phyloP scores from a whole-genome alignment of 2,329 filamentous ascomycete genomes.

The Trichoderma cornu-damae region DNA sequence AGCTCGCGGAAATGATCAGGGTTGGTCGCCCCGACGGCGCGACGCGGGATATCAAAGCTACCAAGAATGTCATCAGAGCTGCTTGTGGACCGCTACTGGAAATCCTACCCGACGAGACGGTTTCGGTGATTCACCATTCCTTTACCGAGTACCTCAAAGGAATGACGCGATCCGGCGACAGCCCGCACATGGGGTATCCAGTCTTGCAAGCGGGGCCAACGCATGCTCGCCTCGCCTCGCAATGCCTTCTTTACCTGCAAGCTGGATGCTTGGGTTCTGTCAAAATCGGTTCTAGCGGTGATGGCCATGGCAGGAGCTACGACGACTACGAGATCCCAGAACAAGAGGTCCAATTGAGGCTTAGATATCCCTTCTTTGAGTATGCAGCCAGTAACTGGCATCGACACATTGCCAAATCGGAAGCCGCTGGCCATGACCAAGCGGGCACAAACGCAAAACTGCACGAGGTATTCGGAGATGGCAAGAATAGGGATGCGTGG shows the following conservation, averaged over 20 bases:
- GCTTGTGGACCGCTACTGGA: constrained; percentile 42
- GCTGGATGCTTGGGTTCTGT: constrained; percentile 19
- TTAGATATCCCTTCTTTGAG: constrained; percentile 27
- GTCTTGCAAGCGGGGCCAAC: constrained; percentile 21
- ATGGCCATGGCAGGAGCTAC: background rate
- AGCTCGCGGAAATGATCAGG: constrained; percentile 35
- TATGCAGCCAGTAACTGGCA: constrained; percentile 32
- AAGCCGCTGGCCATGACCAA: constrained; percentile 21
- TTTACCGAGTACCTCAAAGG: constrained; percentile 43
- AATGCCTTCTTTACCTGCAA: constrained; percentile 24
- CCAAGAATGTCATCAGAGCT: constrained; percentile 36
- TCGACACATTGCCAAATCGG: constrained; percentile 25
- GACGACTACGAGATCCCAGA: background rate
- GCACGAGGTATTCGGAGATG: constrained; percentile 17
- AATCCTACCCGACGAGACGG: constrained; percentile 40
- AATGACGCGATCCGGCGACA: constrained; percentile 16
- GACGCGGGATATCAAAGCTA: constrained; percentile 23
- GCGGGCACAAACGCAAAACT: constrained; percentile 15
- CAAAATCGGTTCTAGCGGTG: background rate
- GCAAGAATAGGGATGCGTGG: constrained; percentile 16
- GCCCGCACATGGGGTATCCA: constrained; percentile 18
- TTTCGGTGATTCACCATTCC: constrained; percentile 44
- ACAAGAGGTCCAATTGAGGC: constrained; percentile 8
- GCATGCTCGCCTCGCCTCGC: constrained; percentile 23
- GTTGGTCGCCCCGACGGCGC: background rate